A percentile compares a stretch with the other conserved stretches of the same genome.
Conservation (phyloP, 176 grass and related monocot genomes). For the Rhynchospora tenuis region DNA sequence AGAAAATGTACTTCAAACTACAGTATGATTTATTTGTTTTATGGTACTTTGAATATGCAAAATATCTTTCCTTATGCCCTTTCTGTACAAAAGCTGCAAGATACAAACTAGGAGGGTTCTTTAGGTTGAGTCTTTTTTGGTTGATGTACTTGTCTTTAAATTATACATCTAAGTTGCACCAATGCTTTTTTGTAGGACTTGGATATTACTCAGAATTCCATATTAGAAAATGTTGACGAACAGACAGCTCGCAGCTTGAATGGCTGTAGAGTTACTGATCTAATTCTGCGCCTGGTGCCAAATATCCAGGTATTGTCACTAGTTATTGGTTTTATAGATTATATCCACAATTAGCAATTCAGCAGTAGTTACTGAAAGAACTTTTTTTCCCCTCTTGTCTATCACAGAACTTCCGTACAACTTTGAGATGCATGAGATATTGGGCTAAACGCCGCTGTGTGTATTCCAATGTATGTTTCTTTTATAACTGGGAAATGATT, state of each 20-base stretch:
- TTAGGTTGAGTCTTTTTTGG: neutral
- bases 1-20: neutral
- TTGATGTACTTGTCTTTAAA: constrained; percentile 7
- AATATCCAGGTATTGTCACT: constrained; percentile 50
- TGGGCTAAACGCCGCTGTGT: constrained; percentile 84
- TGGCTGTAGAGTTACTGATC: constrained; percentile 87
- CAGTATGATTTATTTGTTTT: neutral
- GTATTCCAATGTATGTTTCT: constrained; percentile 80
- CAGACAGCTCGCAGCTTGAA: constrained; percentile 90
- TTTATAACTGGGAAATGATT: neutral
- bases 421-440: constrained; percentile 84
- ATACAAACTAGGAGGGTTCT: neutral
- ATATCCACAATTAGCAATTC: neutral
- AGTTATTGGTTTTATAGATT: constrained; percentile 14
- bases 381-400: constrained; percentile 14
- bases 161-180: neutral
- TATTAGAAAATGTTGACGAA: constrained; percentile 83
- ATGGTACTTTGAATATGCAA: neutral
- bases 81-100: neutral
- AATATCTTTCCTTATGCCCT: neutral
- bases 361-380: neutral
- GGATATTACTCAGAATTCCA: constrained; percentile 84
- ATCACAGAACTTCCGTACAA: constrained; percentile 77
- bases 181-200: constrained; percentile 54
- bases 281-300: constrained; percentile 79